Evolutionary conservation across 2,329 filamentous ascomycete species (phyloP).

Genomic region (Byssoonygena ceratinophila): DNA sequence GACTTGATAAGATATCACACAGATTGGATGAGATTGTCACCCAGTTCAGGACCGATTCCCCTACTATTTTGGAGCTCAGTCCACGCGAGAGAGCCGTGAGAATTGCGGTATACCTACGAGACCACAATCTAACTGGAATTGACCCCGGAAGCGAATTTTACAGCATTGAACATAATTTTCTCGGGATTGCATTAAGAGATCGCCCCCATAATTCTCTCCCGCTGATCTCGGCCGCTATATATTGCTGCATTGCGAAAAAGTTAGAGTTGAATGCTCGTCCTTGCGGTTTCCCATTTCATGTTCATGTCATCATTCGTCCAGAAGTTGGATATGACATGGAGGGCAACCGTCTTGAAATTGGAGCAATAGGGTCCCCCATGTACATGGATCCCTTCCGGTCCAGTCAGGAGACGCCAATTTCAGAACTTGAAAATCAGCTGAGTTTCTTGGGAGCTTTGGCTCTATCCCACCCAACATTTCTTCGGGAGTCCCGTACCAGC

Average conservation of each 20-base stretch:
- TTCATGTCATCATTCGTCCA: slow-evolving; percentile 66
- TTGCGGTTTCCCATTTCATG: slow-evolving; percentile 73
- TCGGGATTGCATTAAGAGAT: slow-evolving; percentile 68
- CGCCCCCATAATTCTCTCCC: slow-evolving; percentile 69
- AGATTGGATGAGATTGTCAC: slow-evolving; percentile 55
- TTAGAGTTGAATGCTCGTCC: slow-evolving; percentile 67
- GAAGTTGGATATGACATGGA: slow-evolving; percentile 52
- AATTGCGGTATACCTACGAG: slow-evolving; percentile 59
- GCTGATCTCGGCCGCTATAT: slow-evolving; percentile 77
- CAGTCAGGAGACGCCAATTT: slow-evolving; percentile 53
- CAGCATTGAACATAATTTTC: slow-evolving; percentile 73
- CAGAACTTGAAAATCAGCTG: slow-evolving; percentile 51
- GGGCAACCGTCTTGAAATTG: slow-evolving; percentile 27
- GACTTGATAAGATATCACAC: slow-evolving; percentile 43
- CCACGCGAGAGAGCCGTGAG: slow-evolving; percentile 57
- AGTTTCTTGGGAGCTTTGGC: slow-evolving; percentile 40
- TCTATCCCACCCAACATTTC: slow-evolving; percentile 40
- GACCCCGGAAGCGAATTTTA: slow-evolving; percentile 60
- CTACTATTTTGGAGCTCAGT: slow-evolving; percentile 46
- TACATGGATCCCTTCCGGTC: slow-evolving; percentile 74
- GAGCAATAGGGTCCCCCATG: slow-evolving; percentile 45
- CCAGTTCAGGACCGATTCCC: slow-evolving; percentile 45
- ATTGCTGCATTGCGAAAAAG: slow-evolving; percentile 63
- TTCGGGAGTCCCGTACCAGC: slow-evolving; percentile 53
- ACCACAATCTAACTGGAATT: slow-evolving; percentile 59